Evolutionary conservation across 2,329 filamentous ascomycete genomes (phyloP).

Genomic region (Albifimbria verrucaria): DNA sequence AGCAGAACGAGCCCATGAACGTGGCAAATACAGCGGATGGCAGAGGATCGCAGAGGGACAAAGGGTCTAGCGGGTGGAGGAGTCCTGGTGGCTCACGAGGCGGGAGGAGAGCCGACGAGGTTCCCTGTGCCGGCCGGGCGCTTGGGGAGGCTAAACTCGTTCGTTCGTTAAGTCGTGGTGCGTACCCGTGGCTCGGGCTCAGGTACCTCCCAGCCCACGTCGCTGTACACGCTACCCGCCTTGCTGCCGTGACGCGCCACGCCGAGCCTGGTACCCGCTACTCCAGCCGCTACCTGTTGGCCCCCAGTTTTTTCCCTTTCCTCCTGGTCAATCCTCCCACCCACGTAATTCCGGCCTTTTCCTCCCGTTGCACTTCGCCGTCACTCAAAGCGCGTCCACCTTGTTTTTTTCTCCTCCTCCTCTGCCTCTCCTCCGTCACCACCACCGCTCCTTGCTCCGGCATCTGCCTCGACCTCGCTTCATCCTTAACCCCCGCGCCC

Average conservation of each 20-base stretch:
- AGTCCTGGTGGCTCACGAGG: slow-evolving; percentile 27
- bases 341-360: slow-evolving; percentile 14
- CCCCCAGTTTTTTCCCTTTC: slow-evolving; percentile 7
- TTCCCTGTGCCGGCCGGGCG: slow-evolving; percentile 6
- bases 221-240: not conserved
- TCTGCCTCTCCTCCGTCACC: slow-evolving; percentile 16
- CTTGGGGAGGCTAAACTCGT: not conserved
- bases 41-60: slow-evolving; percentile 27
- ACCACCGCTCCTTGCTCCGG: slow-evolving; percentile 17
- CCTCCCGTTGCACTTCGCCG: slow-evolving; percentile 10
- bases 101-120: slow-evolving; percentile 9
- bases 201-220: not conserved
- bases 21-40: slow-evolving; percentile 31
- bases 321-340: slow-evolving; percentile 10
- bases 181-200: not conserved
- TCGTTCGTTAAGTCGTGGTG: slow-evolving; percentile 8
- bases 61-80: slow-evolving; percentile 29
- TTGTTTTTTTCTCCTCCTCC: slow-evolving; percentile 18
- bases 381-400: slow-evolving; percentile 2
- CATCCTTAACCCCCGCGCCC: slow-evolving; percentile 13
- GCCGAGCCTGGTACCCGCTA: not conserved
- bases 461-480: slow-evolving; percentile 11
- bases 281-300: not conserved
- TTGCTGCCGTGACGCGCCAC: not conserved
- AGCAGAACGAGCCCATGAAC: slow-evolving; percentile 66